Conservation (phyloP, 768 basidiomycete species). For the Austroboletus eburneus region DNA sequence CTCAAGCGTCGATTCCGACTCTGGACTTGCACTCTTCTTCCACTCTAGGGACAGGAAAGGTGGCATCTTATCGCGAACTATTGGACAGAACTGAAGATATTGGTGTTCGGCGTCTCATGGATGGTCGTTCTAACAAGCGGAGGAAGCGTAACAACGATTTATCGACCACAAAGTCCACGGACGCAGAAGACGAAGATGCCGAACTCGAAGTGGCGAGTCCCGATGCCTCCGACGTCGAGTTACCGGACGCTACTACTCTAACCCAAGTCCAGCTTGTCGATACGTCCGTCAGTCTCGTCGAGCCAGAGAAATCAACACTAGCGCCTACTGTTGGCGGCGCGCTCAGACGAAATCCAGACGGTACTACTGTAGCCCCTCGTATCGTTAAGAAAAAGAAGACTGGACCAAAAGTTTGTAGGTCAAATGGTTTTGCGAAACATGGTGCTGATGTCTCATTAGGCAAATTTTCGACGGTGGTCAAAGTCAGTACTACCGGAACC, state of each 20-base stretch:
- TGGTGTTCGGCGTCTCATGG: conserved; percentile 48
- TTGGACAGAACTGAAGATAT: conserved; percentile 58
- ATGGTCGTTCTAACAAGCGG: conserved; percentile 45
- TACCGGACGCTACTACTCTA: not conserved
- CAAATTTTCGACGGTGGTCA: conserved; percentile 51
- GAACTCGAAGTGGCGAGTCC: conserved; percentile 32
- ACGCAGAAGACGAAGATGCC: conserved; percentile 33
- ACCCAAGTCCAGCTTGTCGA: conserved; percentile 15
- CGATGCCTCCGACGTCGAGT: conserved; percentile 14
- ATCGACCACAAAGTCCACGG: conserved; percentile 4
- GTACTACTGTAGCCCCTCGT: conserved; percentile 47
- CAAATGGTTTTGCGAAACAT: conserved; percentile 1
- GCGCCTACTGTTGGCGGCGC: conserved; percentile 53
- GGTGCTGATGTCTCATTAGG: conserved; percentile 21
- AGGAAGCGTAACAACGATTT: conserved; percentile 40
- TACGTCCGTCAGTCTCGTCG: conserved; percentile 6
- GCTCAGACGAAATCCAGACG: conserved; percentile 62
- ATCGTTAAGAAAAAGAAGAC: conserved; percentile 42
- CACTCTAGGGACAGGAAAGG: conserved; percentile 74
- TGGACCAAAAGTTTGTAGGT: conserved; percentile 29
- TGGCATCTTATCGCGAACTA: conserved; percentile 54
- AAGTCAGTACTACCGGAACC: conserved; percentile 26
- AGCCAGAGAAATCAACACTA: conserved; percentile 12
- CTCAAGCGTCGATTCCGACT: conserved; percentile 64
- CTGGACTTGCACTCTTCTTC: conserved; percentile 73